phyloP scores from a whole-genome alignment of 2,329 filamentous ascomycete species.

The Xylaria sp. region DNA sequence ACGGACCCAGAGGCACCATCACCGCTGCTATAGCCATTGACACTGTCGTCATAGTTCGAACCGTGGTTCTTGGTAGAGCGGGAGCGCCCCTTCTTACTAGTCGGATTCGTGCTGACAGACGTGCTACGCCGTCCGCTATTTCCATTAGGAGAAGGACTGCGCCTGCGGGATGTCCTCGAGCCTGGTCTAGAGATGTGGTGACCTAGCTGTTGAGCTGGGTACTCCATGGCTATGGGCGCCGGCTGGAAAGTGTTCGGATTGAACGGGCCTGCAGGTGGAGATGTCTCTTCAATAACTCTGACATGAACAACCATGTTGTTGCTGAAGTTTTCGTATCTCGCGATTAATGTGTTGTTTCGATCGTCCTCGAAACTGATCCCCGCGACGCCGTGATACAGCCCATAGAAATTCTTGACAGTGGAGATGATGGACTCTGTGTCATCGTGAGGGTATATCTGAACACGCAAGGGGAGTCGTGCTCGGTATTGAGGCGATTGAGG shows the following conservation, averaged over 20 bases:
- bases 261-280: constrained; percentile 51
- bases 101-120: constrained; percentile 65
- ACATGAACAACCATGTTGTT: constrained; percentile 95
- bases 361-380: constrained; percentile 96
- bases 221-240: constrained; percentile 58
- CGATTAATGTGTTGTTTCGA: constrained; percentile 87
- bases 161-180: constrained; percentile 73
- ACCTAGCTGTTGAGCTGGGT: constrained; percentile 55
- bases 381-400: constrained; percentile 81
- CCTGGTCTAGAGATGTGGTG: constrained; percentile 69
- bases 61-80: constrained; percentile 73
- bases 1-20: constrained; percentile 80
- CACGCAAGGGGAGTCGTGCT: constrained; percentile 80
- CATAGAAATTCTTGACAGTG: constrained; percentile 99
- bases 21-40: constrained; percentile 83
- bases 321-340: constrained; percentile 92
- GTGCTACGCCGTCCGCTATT: constrained; percentile 76
- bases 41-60: constrained; percentile 68
- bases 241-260: constrained; percentile 60
- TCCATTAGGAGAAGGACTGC: constrained; percentile 77
- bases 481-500: constrained; percentile 70
- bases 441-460: constrained; percentile 93
- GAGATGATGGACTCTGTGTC: constrained; percentile 97
- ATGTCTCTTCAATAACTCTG: constrained; percentile 72
- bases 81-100: constrained; percentile 69